Evolutionary conservation across 2,329 filamentous ascomycete species (phyloP).

Genomic region (Fusarium caatingaense): DNA sequence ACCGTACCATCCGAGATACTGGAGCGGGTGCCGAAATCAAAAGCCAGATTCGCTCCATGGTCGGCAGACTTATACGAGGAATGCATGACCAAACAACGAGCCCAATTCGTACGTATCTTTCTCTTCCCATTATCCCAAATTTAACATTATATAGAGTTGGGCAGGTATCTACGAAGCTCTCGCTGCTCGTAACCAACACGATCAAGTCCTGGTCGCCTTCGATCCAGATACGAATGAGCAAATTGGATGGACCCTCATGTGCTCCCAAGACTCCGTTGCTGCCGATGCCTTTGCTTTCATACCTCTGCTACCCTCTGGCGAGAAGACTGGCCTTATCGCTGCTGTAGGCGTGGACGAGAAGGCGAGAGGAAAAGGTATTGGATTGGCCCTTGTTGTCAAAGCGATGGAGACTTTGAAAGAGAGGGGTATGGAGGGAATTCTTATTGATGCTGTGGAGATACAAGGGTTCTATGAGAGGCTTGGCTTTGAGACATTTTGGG

Average conservation of each 20-base stretch:
- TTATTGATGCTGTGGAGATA: constrained; percentile 39
- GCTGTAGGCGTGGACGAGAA: constrained; percentile 42
- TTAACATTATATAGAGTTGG: constrained; percentile 31
- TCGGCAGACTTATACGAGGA: constrained; percentile 41
- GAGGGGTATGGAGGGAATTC: constrained; percentile 36
- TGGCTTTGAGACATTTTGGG: constrained; percentile 29
- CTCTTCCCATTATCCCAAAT: fast-evolving
- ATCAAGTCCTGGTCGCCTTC: constrained; percentile 41
- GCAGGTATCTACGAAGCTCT: constrained; percentile 26
- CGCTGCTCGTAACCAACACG: constrained; percentile 28
- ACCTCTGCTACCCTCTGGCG: constrained; percentile 29
- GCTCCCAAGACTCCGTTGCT: constrained; percentile 8
- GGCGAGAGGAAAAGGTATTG: constrained; percentile 35
- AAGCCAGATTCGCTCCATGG: constrained; percentile 37
- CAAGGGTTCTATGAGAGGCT: constrained; percentile 40
- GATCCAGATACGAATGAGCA: constrained; percentile 41
- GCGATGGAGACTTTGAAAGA: constrained; percentile 38
- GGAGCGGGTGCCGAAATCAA: constrained; percentile 34
- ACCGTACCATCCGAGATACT: constrained; percentile 32
- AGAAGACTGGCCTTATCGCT: constrained; percentile 40
- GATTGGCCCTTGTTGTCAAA: constrained; percentile 36
- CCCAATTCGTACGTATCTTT: constrained; percentile 30
- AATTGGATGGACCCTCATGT: constrained; percentile 45
- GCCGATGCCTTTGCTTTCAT: constrained; percentile 25
- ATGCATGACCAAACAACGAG: constrained; percentile 38